These are phyloP conservation scores for Emydomyces testavorans DNA, from an alignment of 2,329 filamentous ascomycete genomes.

Conservation along the genomic window DNA sequence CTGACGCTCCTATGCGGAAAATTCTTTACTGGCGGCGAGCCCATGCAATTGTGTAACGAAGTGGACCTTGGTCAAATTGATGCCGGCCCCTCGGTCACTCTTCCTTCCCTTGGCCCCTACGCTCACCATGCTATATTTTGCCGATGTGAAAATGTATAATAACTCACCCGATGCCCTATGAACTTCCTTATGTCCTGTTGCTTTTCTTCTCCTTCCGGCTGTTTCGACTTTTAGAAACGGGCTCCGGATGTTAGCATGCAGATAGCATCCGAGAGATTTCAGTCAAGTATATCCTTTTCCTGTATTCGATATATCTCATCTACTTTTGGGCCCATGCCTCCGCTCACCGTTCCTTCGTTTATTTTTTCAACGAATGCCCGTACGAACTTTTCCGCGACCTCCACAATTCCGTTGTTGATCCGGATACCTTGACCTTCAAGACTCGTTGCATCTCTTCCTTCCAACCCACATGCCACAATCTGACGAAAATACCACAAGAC, in stretches of 20 bases:
- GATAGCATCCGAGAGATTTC: neutral
- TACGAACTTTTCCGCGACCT: constrained; percentile 30
- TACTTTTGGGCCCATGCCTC: constrained; percentile 26
- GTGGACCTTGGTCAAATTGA: neutral
- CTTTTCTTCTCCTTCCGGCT: neutral
- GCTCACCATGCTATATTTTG: neutral
- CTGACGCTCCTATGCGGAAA: neutral
- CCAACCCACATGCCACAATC: constrained; percentile 82
- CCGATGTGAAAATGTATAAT: constrained; percentile 3
- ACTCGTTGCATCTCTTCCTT: constrained; percentile 68
- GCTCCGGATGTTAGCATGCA: neutral
- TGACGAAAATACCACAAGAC: constrained; percentile 57
- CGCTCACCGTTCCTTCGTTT: constrained; percentile 27
- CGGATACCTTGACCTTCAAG: constrained; percentile 44
- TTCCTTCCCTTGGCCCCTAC: neutral
- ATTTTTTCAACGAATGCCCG: constrained; percentile 30
- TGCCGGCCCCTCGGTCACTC: neutral
- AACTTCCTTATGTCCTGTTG: constrained; percentile 6
- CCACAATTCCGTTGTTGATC: constrained; percentile 27
- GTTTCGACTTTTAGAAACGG: neutral
- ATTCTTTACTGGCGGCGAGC: neutral
- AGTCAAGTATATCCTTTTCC: constrained; percentile 25
- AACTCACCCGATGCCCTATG: constrained; percentile 4
- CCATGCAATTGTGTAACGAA: neutral
- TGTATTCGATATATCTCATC: constrained; percentile 31